Evolutionary conservation across 78 protist species (phyloP).

Genomic region (Dictyostelium purpureum): DNA sequence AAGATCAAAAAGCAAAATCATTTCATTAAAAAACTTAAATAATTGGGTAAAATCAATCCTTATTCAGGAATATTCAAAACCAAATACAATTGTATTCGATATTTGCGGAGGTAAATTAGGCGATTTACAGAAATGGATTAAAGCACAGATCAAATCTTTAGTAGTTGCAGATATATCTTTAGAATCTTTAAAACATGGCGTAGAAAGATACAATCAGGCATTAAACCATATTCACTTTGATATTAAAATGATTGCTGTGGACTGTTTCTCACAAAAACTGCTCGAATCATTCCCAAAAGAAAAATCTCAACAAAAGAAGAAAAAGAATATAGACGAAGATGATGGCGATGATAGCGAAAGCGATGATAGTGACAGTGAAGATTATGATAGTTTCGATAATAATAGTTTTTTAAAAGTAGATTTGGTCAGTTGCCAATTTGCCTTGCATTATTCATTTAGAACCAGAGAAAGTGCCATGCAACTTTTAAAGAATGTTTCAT

Average conservation of each 20-base stretch:
- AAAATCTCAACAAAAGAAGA: neutral
- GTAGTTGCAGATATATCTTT: conserved; percentile 76
- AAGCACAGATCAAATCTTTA: conserved; percentile 38
- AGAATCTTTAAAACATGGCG: conserved; percentile 73
- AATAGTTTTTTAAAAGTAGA: conserved; percentile 54
- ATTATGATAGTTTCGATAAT: too few relatives aligned
- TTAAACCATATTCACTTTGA: neutral
- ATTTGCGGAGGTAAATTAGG: conserved; percentile 87
- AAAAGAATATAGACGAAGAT: neutral
- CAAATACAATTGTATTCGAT: conserved; percentile 66
- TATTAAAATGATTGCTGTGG: conserved; percentile 20
- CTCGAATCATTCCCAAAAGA: conserved; percentile 24
- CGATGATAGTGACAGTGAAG: neutral
- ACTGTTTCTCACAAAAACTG: conserved; percentile 57
- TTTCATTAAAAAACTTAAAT: conserved; percentile 53
- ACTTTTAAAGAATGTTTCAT: conserved; percentile 76
- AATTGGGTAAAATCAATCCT: conserved; percentile 88
- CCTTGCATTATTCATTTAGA: conserved; percentile 86
- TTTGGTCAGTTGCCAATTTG: conserved; percentile 90
- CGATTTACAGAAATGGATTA: conserved; percentile 83
- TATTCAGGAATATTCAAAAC: conserved; percentile 45
- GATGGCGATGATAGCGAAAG: neutral
- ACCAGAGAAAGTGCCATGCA: conserved; percentile 66
- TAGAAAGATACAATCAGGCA: conserved; percentile 25
- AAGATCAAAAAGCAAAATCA: conserved; percentile 26